Conservation (phyloP, 805 yeast species). For the Kazachstania taianensis region DNA sequence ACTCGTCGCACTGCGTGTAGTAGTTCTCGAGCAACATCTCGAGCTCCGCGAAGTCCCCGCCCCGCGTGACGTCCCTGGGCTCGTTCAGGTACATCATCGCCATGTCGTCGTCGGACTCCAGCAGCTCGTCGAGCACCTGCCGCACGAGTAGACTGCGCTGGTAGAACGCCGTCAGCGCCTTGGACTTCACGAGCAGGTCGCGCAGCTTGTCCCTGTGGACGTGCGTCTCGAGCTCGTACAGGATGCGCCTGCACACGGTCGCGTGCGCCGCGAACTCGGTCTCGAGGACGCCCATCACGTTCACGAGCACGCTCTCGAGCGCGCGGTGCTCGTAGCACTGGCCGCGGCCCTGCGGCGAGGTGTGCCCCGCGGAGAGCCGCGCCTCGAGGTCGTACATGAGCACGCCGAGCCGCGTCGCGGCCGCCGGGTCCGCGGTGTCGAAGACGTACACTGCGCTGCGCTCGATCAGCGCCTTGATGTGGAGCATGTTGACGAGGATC, state of each 20-base stretch:
- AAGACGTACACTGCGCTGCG: slow-evolving; percentile 72
- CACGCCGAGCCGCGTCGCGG: slow-evolving; percentile 61
- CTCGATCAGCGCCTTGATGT: slow-evolving; percentile 83
- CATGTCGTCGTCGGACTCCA: slow-evolving; percentile 81
- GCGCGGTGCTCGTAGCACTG: slow-evolving; percentile 74
- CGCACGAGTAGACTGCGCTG: slow-evolving; percentile 69
- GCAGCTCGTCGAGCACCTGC: slow-evolving; percentile 69
- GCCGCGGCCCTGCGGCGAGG: slow-evolving; percentile 27
- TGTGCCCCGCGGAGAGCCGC: slow-evolving; percentile 38
- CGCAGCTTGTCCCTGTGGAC: slow-evolving; percentile 67
- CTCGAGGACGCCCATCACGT: slow-evolving; percentile 71
- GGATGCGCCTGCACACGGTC: slow-evolving; percentile 47
- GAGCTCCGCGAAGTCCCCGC: slow-evolving; percentile 52
- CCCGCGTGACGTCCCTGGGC: slow-evolving; percentile 26
- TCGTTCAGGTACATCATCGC: slow-evolving; percentile 62
- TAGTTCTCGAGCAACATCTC: slow-evolving; percentile 85
- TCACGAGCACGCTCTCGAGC: slow-evolving; percentile 69
- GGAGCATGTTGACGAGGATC: slow-evolving; percentile 71
- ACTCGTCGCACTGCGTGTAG: slow-evolving; percentile 85
- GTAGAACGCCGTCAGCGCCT: slow-evolving; percentile 58
- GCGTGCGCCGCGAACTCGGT: slow-evolving; percentile 58
- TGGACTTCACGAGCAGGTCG: slow-evolving; percentile 64
- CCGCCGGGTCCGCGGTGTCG: slow-evolving; percentile 46
- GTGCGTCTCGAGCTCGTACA: slow-evolving; percentile 65
- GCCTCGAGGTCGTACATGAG: slow-evolving; percentile 78